Base-by-base conservation (phyloP, 148 eudicot genomes). In the Polygonum maritimum region DNA sequence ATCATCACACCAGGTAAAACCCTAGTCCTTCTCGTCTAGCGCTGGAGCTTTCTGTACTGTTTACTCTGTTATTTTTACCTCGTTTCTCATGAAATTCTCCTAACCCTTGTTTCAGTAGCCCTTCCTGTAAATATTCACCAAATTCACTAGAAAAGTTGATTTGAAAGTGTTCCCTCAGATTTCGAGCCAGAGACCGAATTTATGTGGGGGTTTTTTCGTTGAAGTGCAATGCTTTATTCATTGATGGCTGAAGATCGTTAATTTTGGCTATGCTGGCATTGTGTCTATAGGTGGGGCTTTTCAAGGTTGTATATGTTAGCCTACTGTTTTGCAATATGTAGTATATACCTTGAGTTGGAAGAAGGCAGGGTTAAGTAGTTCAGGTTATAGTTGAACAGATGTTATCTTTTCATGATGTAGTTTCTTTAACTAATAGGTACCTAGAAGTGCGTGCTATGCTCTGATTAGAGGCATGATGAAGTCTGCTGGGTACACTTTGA, bases 401-500 rank as follows among this genome's bases (percentile, higher is more conserved):
- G 70, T 71, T 6, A 71, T 71, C 11, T n/a, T 40, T 45, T 71
- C n/a, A 76, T 83, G 74, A 80, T 78, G 58, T 80, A 79, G 83
- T 79, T 80, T 80, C 79, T 76, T 78, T 81, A 83, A 79, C 85
- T 87, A 75, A 79, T 85, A 86, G 87, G 87, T 87, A 79, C 84
- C 73, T 77, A 33, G 82, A 80, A 87, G 82, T 81, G 83, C 85
- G 81, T 79, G 81, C 77, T 79, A 73, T 84, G 71, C 65, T 89
- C 83, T 84, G 86, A 81, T 38, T 55, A n/a, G 82, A 80, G 88
- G 85, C 83, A 87, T 83, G 90, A 88, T 90, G 92, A 89, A 77
- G 85, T 86, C 83, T 85, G 82, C 91, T 26, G 92, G 98, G 81
- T 88, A 84, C 86, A 76, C 77, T 85, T 82, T 90, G 84, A 74